A percentile compares a stretch with the other conserved stretches of the same genome.
These are phyloP conservation scores for Sarocladium kiliense DNA, from an alignment of 2,329 filamentous ascomycete genomes.

Conservation along the genomic window DNA sequence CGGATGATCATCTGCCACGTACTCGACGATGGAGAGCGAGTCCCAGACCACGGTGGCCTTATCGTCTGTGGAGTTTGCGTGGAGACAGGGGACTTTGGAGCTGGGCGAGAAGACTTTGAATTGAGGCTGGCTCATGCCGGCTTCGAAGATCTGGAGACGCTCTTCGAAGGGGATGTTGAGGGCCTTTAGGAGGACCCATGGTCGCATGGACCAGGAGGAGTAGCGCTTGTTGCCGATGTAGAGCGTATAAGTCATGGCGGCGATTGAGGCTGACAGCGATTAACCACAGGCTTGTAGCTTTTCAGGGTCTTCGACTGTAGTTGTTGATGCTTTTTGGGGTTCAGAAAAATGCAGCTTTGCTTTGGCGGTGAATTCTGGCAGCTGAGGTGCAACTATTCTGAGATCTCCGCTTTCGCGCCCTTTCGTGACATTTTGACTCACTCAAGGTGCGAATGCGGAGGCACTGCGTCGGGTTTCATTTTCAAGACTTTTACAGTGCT, in stretches of 20 bases:
- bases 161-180: constrained; percentile 38
- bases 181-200: constrained; percentile 39
- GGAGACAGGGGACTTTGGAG: constrained; percentile 37
- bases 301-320: too few species aligned
- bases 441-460: too few species aligned
- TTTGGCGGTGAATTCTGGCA: too few species aligned
- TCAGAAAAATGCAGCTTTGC: too few species aligned
- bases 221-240: constrained; percentile 40
- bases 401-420: not conserved
- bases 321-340: too few species aligned
- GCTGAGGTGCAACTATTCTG: too few species aligned
- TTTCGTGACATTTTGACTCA: too few species aligned
- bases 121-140: constrained; percentile 24
- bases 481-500: too few species aligned
- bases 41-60: constrained; percentile 33
- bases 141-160: constrained; percentile 28
- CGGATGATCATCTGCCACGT: constrained; percentile 37
- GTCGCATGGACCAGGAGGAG: constrained; percentile 41
- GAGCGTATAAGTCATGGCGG: constrained; percentile 31
- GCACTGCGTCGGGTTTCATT: too few species aligned
- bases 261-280: not conserved
- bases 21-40: constrained; percentile 43
- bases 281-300: too few species aligned
- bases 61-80: constrained; percentile 21
- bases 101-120: constrained; percentile 33